Percentiles rank a stretch among this genome's conserved stretches.
phyloP scores from a whole-genome alignment of 768 basidiomycete genomes.

The Mycena indigotica region DNA sequence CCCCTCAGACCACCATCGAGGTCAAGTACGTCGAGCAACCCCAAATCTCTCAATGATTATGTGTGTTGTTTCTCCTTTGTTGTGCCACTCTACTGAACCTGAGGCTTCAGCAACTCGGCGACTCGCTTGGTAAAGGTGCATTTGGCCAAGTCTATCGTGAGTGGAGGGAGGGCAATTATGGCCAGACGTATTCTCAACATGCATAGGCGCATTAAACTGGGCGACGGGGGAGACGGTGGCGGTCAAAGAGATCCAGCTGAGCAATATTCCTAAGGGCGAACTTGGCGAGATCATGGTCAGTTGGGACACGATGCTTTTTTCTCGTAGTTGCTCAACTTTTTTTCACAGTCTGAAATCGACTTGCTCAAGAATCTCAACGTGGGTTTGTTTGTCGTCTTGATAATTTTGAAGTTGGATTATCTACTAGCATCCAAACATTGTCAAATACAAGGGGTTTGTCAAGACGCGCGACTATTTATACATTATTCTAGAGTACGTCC shows the following conservation, averaged over 20 bases:
- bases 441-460: slow-evolving; percentile 98
- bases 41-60: slow-evolving; percentile 67
- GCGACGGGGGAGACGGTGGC: slow-evolving; percentile 98
- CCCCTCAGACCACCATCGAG: slow-evolving; percentile 18
- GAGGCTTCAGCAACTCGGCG: slow-evolving; percentile 81
- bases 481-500: slow-evolving; percentile 88
- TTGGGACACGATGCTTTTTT: slow-evolving; percentile 24
- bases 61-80: slow-evolving; percentile 38
- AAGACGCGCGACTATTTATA: slow-evolving; percentile 93
- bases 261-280: slow-evolving; percentile 90
- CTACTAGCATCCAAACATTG: slow-evolving; percentile 89
- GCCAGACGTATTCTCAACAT: neutral
- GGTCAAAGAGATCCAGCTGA: slow-evolving; percentile 95
- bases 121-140: slow-evolving; percentile 94
- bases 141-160: slow-evolving; percentile 96
- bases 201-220: slow-evolving; percentile 84
- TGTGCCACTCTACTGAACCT: neutral
- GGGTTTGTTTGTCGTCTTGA: slow-evolving; percentile 28
- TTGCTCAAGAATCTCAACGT: slow-evolving; percentile 96
- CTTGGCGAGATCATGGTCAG: slow-evolving; percentile 95
- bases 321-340: slow-evolving; percentile 17
- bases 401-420: slow-evolving; percentile 13
- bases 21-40: slow-evolving; percentile 37
- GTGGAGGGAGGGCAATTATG: slow-evolving; percentile 35
- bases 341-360: slow-evolving; percentile 87